Base-by-base conservation (phyloP, 73 alveolate genomes). In the Halteria grandinella region DNA sequence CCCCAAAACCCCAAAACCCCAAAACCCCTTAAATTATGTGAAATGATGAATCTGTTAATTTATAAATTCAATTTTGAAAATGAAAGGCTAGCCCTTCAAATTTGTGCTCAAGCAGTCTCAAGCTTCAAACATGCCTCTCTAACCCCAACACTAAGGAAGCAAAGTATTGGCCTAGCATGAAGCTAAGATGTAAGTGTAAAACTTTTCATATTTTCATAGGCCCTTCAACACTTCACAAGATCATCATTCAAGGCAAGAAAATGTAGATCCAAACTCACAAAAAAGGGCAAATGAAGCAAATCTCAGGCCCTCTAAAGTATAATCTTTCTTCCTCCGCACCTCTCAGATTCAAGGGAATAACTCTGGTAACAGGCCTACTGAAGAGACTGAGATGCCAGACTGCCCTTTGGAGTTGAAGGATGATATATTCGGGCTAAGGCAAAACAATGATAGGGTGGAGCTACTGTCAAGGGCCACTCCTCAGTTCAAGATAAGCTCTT, bases 81-180 rank as follows among this genome's bases (percentile, higher is more conserved):
- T 6, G 18, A 20, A 54, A 10, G 8, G 36, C 51, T 14, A 27
- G 27, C 74, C 74, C 24, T 57, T 57, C 36, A 57, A 57, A 31
- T 57, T 57, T 57, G 74, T 57, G 55, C 36, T 27, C 28, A 57
- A 57, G 57, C 5, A 57, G 10, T 57, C 74, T 57, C 55, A 57
- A 20, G 74, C 74, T 28, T 31, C 6, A 31, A 27, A 8, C 20
- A 57, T 33, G 31, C 74, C 74, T 3, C 36, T 57, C 54, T 18
- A 33, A 7, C 15, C 25, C 6, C 31, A 57, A 11, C 14, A 7
- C 55, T 57, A 57, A 57, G 23, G 5, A 25, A 12, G 31, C 15
- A 17, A 11, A 4, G 17, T 57, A 33, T 12, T 14, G 15, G 10
- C 50, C 10, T 39, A 11, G 10, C 17, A 14, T 11, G 15, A 11